Conservation (phyloP, 257 asterid species). For the Cruciata laevipes region DNA sequence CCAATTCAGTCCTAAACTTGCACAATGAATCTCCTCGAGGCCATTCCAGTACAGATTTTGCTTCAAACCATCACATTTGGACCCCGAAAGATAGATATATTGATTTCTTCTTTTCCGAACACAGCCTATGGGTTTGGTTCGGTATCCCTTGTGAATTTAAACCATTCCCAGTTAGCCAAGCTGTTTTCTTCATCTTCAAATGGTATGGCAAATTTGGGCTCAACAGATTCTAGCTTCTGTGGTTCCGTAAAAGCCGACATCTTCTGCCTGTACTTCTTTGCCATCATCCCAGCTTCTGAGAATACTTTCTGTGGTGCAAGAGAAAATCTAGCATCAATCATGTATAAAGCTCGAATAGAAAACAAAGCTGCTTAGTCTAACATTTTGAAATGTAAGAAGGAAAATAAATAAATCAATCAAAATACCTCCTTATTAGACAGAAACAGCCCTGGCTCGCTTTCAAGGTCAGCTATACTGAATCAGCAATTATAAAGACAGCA, state of each 20-base stretch:
- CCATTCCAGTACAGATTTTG: background rate
- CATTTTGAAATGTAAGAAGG: background rate
- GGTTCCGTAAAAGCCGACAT: conserved; percentile 29
- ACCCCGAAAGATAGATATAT: background rate
- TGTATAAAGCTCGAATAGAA: background rate
- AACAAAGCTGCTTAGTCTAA: conserved; percentile 1
- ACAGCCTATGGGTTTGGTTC: conserved; percentile 20
- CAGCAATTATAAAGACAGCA: conserved; percentile 12
- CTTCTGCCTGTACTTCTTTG: conserved; percentile 66
- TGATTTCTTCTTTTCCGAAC: conserved; percentile 1
- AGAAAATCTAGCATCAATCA: background rate
- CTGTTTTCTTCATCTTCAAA: conserved; percentile 64
- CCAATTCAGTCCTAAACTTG: background rate
- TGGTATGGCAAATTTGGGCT: conserved; percentile 40
- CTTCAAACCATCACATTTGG: background rate
- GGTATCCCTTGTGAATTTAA: conserved; percentile 48
- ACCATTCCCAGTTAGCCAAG: conserved; percentile 90
- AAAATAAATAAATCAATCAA: background rate
- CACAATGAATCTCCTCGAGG: background rate
- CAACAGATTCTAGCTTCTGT: conserved; percentile 41
- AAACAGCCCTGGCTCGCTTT: conserved; percentile 88
- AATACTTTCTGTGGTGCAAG: conserved; percentile 55
- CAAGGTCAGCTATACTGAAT: conserved; percentile 81
- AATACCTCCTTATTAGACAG: conserved; percentile 69
- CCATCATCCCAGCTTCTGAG: conserved; percentile 81